phyloP scores from a whole-genome alignment of 2,329 filamentous ascomycete genomes.

The Pseudomassariella vexata region DNA sequence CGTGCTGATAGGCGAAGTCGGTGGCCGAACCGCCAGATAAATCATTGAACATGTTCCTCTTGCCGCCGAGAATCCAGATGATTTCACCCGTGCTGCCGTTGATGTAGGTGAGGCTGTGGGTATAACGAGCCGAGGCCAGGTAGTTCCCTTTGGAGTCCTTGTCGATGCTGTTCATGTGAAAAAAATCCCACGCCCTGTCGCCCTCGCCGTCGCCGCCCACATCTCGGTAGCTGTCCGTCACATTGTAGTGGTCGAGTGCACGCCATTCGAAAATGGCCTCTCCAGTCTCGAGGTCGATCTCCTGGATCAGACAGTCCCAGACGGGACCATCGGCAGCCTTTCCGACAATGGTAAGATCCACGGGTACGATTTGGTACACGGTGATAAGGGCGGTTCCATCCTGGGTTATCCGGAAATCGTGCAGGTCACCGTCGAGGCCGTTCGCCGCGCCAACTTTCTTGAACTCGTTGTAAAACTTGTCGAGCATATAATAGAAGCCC shows the following conservation, averaged over 20 bases:
- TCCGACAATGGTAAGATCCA: conserved; percentile 30
- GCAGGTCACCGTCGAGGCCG: conserved; percentile 30
- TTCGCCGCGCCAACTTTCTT: conserved; percentile 30
- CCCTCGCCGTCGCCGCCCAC: conserved; percentile 13
- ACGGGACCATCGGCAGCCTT: conserved; percentile 29
- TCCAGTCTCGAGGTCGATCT: conserved; percentile 15
- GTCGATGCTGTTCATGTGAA: conserved; percentile 31
- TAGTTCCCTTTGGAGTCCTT: conserved; percentile 29
- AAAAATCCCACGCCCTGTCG: conserved; percentile 26
- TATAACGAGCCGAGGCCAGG: conserved; percentile 28
- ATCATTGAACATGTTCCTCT: conserved; percentile 34
- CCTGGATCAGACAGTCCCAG: conserved; percentile 30
- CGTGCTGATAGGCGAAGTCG: conserved; percentile 45
- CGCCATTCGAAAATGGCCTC: conserved; percentile 16
- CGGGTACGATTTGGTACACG: conserved; percentile 27
- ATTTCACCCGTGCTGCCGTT: conserved; percentile 37
- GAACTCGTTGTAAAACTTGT: conserved; percentile 23
- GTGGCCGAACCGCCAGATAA: conserved; percentile 34
- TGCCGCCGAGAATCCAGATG: conserved; percentile 47
- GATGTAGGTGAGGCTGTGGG: conserved; percentile 23
- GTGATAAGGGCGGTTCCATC: no score
- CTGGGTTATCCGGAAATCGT: conserved; percentile 31
- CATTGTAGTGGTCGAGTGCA: conserved; percentile 9
- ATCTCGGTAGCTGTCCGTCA: conserved; percentile 10
- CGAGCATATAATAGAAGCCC: conserved; percentile 38